Evolutionary conservation across 495 filamentous ascomycete genomes (phyloP), one percentile per base, ranked within the genome.

Genomic region (Annulohypoxylon nitens): DNA sequence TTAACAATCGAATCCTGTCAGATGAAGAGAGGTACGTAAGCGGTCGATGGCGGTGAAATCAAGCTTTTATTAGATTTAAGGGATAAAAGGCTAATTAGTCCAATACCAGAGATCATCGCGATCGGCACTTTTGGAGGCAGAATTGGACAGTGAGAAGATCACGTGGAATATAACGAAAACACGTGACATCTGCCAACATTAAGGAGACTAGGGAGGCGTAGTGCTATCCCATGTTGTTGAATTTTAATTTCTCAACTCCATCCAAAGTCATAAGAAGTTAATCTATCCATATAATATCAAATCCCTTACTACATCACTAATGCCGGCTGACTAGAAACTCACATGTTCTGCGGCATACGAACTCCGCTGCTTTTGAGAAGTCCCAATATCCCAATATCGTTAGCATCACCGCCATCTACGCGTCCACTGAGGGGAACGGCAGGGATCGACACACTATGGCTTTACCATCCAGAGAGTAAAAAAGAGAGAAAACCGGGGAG

Each of bases 61-160:
- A 60, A 60, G 57, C 57, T 60, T 41, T 60, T 60, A 43, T 26
- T 43, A 41, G n/a, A n/a, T 18, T 37, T 54, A 8, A 25, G 50
- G 54, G 23, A 14, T 43, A 43, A 18, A 43, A 39, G 57, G 8
- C 39, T 34, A n/a, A 16, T 41, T 14, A 41, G 14, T 45, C 25
- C 23, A 26, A 54, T 30, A 33, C 34, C 33, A 2, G 23, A 12
- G 36, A 25, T 60, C 57, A 25, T 43, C 18, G 10, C 26, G 37
- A 39, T 60, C 36, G 10, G 36, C 57, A 26, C 6, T 25, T 43
- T 12, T 20, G 12, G 36, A 1, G 18, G 12, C 33, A 23, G 53
- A 16, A 57, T 23, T 9, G 62, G 50, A 7, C 20, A 12, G 50
- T 43, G 37, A 20, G 34, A 8, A 45, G 23, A 45, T 65, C 51